Percentiles rank a stretch among this genome's conserved stretches.
Conservation (phyloP, 2,329 filamentous ascomycete genomes). For the Xylaria arbuscula region DNA sequence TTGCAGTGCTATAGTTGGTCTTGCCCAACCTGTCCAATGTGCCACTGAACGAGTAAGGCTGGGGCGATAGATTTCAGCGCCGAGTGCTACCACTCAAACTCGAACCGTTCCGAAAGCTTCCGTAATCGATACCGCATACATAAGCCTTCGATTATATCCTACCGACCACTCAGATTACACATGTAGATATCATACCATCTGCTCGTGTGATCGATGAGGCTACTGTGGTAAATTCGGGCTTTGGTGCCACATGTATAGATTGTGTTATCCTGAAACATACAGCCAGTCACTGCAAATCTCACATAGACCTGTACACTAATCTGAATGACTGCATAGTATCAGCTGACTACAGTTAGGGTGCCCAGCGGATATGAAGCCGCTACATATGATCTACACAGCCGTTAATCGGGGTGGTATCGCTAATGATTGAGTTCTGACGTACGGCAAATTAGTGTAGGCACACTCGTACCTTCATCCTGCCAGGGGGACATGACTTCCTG, state of each 20-base stretch:
- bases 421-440: neutral
- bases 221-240: neutral
- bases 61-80: neutral
- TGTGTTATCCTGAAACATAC: too few relatives aligned
- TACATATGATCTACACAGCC: slow-evolving; percentile 8
- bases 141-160: neutral
- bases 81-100: neutral
- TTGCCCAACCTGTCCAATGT: neutral
- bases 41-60: neutral
- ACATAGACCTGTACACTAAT: slow-evolving; percentile 7
- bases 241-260: neutral
- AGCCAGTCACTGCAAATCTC: neutral
- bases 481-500: too few relatives aligned
- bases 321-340: neutral
- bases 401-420: neutral
- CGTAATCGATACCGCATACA: neutral
- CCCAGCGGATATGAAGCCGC: slow-evolving; percentile 4
- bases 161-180: neutral
- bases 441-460: neutral
- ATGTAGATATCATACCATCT: neutral
- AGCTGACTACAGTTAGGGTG: neutral
- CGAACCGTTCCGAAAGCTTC: neutral
- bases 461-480: neutral
- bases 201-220: neutral
- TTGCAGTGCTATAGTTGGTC: neutral